Evolutionary conservation across 208 protist species (phyloP).

Genomic region (Strigomonas culicis): DNA sequence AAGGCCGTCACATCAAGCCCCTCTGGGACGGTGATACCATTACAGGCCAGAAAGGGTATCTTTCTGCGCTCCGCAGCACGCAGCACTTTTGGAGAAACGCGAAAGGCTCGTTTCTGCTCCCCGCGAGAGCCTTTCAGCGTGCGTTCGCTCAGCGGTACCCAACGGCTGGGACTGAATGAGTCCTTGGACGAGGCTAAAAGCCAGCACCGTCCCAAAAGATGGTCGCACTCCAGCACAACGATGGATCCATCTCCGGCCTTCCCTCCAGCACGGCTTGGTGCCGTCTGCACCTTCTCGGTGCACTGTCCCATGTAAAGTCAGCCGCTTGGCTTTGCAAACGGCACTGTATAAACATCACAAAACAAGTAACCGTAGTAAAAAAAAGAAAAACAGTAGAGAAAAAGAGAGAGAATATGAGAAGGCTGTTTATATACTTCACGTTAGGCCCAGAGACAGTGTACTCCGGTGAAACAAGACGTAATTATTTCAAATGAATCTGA

Average conservation of each 20-base stretch:
- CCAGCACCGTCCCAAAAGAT: constrained; percentile 26
- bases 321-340: too few relatives aligned
- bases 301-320: not conserved
- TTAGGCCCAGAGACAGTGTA: too few relatives aligned
- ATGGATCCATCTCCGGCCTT: too few relatives aligned
- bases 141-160: constrained; percentile 12
- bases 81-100: constrained; percentile 7
- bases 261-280: not conserved
- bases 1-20: constrained; percentile 10
- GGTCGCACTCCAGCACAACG: constrained; percentile 3
- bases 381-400: constrained; percentile 2
- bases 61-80: not conserved
- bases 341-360: not conserved
- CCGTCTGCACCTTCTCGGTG: not conserved
- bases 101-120: constrained; percentile 13
- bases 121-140: not conserved
- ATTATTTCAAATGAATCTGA: too few relatives aligned
- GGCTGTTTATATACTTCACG: too few relatives aligned
- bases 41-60: constrained; percentile 13
- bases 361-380: constrained; percentile 2
- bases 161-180: constrained; percentile 29
- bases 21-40: constrained; percentile 3
- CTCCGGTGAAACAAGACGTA: too few relatives aligned
- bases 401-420: not conserved
- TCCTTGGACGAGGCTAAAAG: constrained; percentile 14